Evolutionary conservation across 2,329 filamentous ascomycete species (phyloP), one percentile per base, ranked within the genome.

Genomic region (Fusarium paranaense): DNA sequence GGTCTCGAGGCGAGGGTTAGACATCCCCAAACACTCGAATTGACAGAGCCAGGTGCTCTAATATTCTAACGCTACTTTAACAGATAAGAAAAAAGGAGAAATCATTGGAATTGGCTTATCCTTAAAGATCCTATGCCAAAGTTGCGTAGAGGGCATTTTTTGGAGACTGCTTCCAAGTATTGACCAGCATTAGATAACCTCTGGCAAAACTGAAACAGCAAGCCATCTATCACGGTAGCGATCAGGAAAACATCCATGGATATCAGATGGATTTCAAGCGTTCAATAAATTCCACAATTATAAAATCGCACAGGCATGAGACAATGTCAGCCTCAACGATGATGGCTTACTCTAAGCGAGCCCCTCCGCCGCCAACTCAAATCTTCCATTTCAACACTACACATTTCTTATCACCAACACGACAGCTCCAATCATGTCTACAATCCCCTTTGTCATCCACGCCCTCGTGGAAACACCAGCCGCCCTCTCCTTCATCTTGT

Each of bases 401-500:
- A 11, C 22, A 18, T 47, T 38, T 20, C 40, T 20, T 27, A 61
- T 45, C 38, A 61, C 30, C 33, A 45, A 45, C n/a, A 27, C 11
- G 47, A 11, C 58, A 22, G 7, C 13, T 11, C 8, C 32, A 27
- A 59, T 14, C 11, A 75, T 74, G 72, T 35, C 64, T 1, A 40
- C 73, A 9, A 56, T 80, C 14, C 81, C 85, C 16, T 86, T 86
- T 59, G 72, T 82, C 33, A 52, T 81, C 9, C 85, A 87, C 69
- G 77, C 77, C 45, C 63, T 81, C 20, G 70, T 86, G 59, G 85
- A 86, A 70, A 83, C 83, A 14, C 79, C 81, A 5, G 87, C 87
- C 5, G 85, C 85, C 16, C 70, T 84, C 7, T 83, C 84, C n/a
- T 89, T 89, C 78, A 82, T 87, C 64, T 75, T 85, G 42, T 67